Evolutionary conservation across 1,284 basidiomycete species (phyloP), one percentile per base, ranked within the genome.

Genomic region (Melampsora medusae): DNA sequence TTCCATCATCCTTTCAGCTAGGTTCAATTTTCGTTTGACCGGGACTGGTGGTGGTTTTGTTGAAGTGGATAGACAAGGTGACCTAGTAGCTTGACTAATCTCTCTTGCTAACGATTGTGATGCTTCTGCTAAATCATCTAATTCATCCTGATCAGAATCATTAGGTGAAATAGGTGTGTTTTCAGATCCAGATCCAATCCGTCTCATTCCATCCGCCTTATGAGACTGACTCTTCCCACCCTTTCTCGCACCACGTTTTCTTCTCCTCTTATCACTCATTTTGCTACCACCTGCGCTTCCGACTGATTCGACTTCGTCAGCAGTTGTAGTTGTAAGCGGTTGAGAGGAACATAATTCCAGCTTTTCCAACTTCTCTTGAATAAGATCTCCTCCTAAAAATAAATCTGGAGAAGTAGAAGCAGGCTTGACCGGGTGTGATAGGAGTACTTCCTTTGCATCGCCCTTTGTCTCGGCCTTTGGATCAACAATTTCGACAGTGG

Each of bases 1-100:
- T 46, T 75, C 72, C 64, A 75, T 68, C 72, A 75, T 75, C 16
- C 72, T 33, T 68, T 75, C 72, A 12, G 72, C 72, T 12, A 75
- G 48, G 48, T 68, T 75, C 59, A 67, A 22, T 68, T 68, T 67
- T 19, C 59, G 6, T 19, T 67, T 75, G 28, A 16, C 19, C 4
- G 31, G 49, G 25, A 65, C 56, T 14, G 53, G 10, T 56, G 53
- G 2, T 56, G 53, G 17, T 56, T 56, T 28, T 5, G 25, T n/a
- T 56, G 53, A 56, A 7, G 4, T n/a, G 2, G 19, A 22, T n/a
- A n/a, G 7, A 56, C 2, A 22, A 14, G 48, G 35, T 22, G 53
- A 59, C 56, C 28, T 49, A 19, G 72, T 67, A 9, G 72, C 72
- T 67, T 75, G 72, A 68, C 72, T 75, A 28, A 75, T 75, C 35